Evolutionary conservation across 192 early-diverging fungal genomes (phyloP).

Genomic region (Coemansia sp.): DNA sequence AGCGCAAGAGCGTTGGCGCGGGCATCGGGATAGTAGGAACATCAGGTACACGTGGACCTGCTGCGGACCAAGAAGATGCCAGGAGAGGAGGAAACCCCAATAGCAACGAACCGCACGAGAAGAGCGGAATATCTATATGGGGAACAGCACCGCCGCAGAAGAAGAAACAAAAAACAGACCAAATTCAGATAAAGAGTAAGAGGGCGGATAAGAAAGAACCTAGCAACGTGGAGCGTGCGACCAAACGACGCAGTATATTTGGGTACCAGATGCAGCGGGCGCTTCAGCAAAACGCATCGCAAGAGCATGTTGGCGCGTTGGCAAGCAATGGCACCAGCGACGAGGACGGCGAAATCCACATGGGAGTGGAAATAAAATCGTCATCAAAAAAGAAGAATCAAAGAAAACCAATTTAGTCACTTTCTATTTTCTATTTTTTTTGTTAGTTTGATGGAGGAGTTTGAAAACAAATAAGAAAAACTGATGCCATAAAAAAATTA

Average conservation of each 20-base stretch:
- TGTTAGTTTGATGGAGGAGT: too few relatives aligned
- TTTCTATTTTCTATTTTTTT: too few relatives aligned
- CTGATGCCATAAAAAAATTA: slow-evolving; percentile 8
- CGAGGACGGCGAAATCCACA: background rate
- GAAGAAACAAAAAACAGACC: background rate
- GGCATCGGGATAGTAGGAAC: slow-evolving; percentile 15
- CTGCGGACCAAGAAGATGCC: background rate
- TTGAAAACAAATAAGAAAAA: too few relatives aligned
- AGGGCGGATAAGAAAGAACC: background rate
- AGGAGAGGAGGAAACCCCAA: background rate
- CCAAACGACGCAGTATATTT: slow-evolving; percentile 31
- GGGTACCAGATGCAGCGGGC: slow-evolving; percentile 30
- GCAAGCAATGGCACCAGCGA: background rate
- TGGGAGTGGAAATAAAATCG: background rate
- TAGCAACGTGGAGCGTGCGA: background rate
- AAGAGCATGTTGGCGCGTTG: background rate
- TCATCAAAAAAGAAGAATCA: background rate
- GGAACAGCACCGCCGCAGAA: background rate
- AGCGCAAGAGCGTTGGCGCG: background rate
- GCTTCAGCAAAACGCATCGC: slow-evolving; percentile 8
- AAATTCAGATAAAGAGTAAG: background rate
- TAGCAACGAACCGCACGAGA: background rate
- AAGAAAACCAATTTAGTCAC: too few relatives aligned
- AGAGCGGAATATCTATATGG: background rate
- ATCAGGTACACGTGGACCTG: background rate